Conservation (phyloP, 768 basidiomycete species). For the Butyriboletus loyo region DNA sequence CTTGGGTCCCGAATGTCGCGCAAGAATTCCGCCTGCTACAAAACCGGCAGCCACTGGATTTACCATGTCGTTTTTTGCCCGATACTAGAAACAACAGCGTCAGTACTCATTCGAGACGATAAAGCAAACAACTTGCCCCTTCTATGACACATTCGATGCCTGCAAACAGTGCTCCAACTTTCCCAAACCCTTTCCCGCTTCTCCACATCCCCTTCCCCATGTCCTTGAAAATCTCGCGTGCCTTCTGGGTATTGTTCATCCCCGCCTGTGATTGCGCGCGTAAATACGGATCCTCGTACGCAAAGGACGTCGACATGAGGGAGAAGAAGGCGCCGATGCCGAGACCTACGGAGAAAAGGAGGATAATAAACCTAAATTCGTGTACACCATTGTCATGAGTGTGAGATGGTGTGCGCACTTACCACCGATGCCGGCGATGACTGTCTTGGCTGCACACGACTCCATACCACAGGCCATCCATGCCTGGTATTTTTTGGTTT, state of each 20-base stretch:
- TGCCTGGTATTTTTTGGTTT: conserved; percentile 76
- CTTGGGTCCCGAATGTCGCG: conserved; percentile 82
- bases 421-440: conserved; percentile 82
- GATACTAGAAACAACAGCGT: conserved; percentile 57
- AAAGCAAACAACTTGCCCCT: conserved; percentile 57
- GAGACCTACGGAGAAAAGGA: conserved; percentile 54
- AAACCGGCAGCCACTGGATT: conserved; percentile 90
- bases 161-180: conserved; percentile 92
- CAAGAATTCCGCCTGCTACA: conserved; percentile 83
- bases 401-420: conserved; percentile 27
- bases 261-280: conserved; percentile 57
- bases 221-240: conserved; percentile 82
- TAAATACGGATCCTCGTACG: conserved; percentile 89
- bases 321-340: conserved; percentile 94
- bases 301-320: conserved; percentile 92
- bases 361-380: conserved; percentile 3
- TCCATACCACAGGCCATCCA: conserved; percentile 74
- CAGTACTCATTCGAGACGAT: background rate
- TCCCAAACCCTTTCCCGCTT: conserved; percentile 88
- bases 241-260: conserved; percentile 70
- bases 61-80: conserved; percentile 92
- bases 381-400: background rate
- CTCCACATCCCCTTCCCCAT: conserved; percentile 93
- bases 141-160: conserved; percentile 95
- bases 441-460: conserved; percentile 81